A percentile compares a stretch with the other conserved stretches of the same genome.
Conservation (phyloP, 73 alveolate species). For the Paramecium primaurelia region DNA sequence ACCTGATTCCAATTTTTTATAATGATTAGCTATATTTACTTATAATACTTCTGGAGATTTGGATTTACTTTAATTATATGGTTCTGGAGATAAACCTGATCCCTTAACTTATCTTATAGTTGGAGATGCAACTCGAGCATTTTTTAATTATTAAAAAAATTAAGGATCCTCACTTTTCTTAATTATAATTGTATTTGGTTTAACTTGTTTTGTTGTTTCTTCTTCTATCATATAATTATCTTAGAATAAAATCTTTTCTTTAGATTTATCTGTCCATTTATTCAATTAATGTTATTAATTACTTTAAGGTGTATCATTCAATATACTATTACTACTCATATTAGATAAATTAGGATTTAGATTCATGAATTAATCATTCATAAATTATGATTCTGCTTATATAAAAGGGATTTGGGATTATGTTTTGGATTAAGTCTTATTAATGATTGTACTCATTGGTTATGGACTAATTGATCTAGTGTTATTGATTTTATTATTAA, state of each 20-base stretch:
- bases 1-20: background rate
- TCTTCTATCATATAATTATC: background rate
- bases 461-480: constrained; percentile 2
- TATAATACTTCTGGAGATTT: background rate
- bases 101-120: background rate
- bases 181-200: background rate
- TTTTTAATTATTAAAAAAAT: background rate
- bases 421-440: background rate
- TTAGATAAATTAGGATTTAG: background rate
- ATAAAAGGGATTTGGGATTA: background rate
- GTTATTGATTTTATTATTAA: background rate
- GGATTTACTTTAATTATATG: background rate
- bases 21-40: background rate
- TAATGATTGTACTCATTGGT: background rate
- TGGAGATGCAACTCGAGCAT: background rate
- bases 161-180: background rate
- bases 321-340: background rate
- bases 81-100: background rate
- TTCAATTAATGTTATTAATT: background rate
- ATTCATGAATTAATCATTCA: background rate
- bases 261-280: background rate
- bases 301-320: background rate
- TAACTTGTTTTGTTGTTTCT: background rate
- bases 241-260: background rate
- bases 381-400: background rate